These are phyloP conservation scores for Backusella sp. DNA, from an alignment of 192 early-diverging fungal species.

Conservation along the genomic window DNA sequence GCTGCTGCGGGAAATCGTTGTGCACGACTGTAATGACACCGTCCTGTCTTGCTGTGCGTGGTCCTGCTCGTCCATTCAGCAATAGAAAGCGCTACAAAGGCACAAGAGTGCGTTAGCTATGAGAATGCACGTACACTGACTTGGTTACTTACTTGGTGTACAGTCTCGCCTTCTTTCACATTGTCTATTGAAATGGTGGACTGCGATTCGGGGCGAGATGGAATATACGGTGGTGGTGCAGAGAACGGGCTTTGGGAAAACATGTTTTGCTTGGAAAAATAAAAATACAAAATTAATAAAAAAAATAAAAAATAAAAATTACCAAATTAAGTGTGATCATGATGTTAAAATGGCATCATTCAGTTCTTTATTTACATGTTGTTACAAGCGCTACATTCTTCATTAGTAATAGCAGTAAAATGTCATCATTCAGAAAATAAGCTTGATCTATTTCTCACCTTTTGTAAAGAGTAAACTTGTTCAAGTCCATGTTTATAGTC, in stretches of 20 bases:
- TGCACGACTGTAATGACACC: conserved; percentile 21
- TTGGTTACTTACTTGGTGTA: conserved; percentile 15
- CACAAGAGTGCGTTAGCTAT: background rate
- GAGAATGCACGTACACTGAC: background rate
- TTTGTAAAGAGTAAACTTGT: too few species aligned
- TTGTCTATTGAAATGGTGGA: conserved; percentile 13
- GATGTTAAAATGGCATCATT: too few species aligned
- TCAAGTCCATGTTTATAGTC: too few species aligned
- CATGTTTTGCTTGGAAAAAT: background rate
- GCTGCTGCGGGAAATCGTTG: conserved; percentile 44
- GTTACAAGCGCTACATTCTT: too few species aligned
- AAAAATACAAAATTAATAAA: too few species aligned
- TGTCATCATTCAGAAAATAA: too few species aligned
- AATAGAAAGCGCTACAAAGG: conserved; percentile 19
- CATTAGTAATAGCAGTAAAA: too few species aligned
- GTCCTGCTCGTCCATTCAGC: conserved; percentile 35
- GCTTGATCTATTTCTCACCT: too few species aligned
- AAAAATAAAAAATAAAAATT: too few species aligned
- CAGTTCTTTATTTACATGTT: too few species aligned
- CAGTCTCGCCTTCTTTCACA: conserved; percentile 20
- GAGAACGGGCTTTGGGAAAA: background rate
- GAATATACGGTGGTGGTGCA: background rate
- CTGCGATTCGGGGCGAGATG: background rate
- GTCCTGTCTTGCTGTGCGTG: conserved; percentile 6
- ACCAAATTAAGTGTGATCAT: too few species aligned